Conservation (phyloP, 169 alveolate species). For the Cryptosporidium parvum region DNA sequence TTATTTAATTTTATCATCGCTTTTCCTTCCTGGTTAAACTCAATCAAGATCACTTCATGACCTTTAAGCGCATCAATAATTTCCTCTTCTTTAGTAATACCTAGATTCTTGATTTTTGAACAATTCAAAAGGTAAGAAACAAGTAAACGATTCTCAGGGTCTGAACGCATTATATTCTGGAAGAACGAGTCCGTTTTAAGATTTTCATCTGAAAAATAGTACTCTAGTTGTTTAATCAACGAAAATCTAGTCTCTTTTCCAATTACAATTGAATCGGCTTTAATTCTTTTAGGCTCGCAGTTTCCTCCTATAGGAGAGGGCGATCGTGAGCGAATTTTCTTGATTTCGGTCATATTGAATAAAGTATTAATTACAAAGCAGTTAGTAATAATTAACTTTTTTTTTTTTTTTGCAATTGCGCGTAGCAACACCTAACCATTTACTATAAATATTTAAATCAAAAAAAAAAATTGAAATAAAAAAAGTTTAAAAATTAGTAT, state of each 20-base stretch:
- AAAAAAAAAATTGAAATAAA: neutral
- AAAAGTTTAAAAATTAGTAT: no score
- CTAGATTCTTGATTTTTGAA: conserved; percentile 38
- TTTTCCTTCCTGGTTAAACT: conserved; percentile 39
- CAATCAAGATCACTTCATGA: conserved; percentile 35
- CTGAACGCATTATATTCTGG: conserved; percentile 73
- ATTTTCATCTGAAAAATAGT: conserved; percentile 78
- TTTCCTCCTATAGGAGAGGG: conserved; percentile 55
- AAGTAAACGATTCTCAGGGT: conserved; percentile 47
- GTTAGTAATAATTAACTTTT: neutral
- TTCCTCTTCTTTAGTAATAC: conserved; percentile 69
- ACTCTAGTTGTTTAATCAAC: conserved; percentile 75
- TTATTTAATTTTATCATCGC: conserved; percentile 38
- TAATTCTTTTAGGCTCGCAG: conserved; percentile 17
- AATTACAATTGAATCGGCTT: neutral
- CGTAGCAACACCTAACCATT: neutral
- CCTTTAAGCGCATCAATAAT: conserved; percentile 42
- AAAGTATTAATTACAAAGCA: neutral
- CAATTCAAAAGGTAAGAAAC: conserved; percentile 47
- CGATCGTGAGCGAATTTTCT: conserved; percentile 38
- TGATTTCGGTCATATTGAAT: conserved; percentile 45
- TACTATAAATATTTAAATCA: neutral
- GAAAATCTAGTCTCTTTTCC: conserved; percentile 11
- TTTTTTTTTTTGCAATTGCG: neutral
- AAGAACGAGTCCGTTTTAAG: conserved; percentile 75